A percentile compares a stretch with the other conserved stretches of the same genome.
These are phyloP conservation scores for Lizanozyma gosingica DNA, from an alignment of 1,139 yeast species.

Conservation along the genomic window DNA sequence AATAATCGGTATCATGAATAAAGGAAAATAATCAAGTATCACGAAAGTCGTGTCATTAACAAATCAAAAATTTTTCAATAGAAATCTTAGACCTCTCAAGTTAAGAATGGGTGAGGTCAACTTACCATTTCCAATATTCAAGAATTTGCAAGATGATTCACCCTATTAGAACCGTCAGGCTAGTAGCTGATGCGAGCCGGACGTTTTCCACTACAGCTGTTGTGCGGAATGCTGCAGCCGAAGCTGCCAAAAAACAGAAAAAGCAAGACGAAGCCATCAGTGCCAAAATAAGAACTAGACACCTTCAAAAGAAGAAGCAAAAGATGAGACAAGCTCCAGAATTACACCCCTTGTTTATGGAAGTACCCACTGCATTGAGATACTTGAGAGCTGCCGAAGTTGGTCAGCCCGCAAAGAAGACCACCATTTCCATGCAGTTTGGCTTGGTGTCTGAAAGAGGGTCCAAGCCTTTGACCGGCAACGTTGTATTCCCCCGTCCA, in stretches of 20 bases:
- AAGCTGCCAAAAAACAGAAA: not conserved
- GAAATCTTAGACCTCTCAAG: no score
- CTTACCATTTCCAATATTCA: no score
- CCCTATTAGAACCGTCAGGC: not conserved
- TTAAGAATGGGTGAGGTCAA: no score
- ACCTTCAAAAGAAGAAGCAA: not conserved
- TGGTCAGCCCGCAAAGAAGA: conserved; percentile 62
- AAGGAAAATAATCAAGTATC: no score
- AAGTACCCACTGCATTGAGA: conserved; percentile 62
- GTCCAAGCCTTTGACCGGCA: conserved; percentile 64
- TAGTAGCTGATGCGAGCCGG: not conserved
- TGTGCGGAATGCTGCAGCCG: not conserved
- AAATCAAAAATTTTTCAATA: not conserved
- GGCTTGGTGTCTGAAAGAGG: conserved; percentile 74
- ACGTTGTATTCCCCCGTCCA: conserved; percentile 70
- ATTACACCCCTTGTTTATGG: conserved; percentile 53
- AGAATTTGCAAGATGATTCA: no score
- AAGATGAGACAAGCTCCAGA: not conserved
- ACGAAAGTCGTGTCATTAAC: not conserved
- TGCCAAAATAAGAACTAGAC: not conserved
- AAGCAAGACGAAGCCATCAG: not conserved
- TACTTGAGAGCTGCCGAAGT: conserved; percentile 85
- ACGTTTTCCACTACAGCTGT: not conserved
- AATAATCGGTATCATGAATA: no score
- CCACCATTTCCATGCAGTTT: conserved; percentile 61